Evolutionary conservation across 441 rosid species (phyloP).

Genomic region (Arabidopsis hybrid): DNA sequence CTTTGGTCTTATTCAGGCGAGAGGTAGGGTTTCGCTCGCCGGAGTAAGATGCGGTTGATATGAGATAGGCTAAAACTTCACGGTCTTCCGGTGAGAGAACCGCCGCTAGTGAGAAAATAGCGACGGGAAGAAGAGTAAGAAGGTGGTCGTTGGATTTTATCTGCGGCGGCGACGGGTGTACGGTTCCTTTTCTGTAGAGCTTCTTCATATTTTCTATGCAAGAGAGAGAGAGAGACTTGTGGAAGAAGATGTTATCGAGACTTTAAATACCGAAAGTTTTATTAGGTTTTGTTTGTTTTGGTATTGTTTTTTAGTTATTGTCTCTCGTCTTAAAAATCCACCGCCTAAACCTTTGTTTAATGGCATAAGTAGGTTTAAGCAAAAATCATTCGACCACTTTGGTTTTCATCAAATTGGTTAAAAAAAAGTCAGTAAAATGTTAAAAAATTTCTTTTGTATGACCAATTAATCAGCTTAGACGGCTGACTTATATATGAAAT

Average conservation of each 20-base stretch:
- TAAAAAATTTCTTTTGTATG: background rate
- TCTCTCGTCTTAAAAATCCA: background rate
- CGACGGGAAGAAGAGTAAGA: constrained; percentile 68
- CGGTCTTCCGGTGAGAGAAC: constrained; percentile 64
- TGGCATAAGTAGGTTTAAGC: constrained; percentile 3
- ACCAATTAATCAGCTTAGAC: background rate
- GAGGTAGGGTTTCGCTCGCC: constrained; percentile 29
- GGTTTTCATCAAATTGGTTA: background rate
- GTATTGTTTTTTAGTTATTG: background rate
- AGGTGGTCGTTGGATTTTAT: constrained; percentile 52
- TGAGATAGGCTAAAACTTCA: constrained; percentile 72
- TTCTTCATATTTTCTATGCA: constrained; percentile 60
- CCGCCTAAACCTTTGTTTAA: constrained; percentile 4
- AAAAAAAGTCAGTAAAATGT: background rate
- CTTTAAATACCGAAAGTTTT: constrained; percentile 38
- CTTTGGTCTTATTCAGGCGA: constrained; percentile 28
- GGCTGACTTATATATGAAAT: background rate
- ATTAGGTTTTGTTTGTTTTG: constrained; percentile 35
- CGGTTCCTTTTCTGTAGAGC: constrained; percentile 65
- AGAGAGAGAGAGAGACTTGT: constrained; percentile 33
- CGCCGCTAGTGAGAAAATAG: constrained; percentile 65
- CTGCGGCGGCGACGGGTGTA: constrained; percentile 70
- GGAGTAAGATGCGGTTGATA: constrained; percentile 47
- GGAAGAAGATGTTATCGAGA: constrained; percentile 18
- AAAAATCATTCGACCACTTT: background rate